Evolutionary conservation across 352 stramenopile genomes (phyloP), one percentile per base, ranked within the genome.

Genomic region (Phytophthora ramorum): DNA sequence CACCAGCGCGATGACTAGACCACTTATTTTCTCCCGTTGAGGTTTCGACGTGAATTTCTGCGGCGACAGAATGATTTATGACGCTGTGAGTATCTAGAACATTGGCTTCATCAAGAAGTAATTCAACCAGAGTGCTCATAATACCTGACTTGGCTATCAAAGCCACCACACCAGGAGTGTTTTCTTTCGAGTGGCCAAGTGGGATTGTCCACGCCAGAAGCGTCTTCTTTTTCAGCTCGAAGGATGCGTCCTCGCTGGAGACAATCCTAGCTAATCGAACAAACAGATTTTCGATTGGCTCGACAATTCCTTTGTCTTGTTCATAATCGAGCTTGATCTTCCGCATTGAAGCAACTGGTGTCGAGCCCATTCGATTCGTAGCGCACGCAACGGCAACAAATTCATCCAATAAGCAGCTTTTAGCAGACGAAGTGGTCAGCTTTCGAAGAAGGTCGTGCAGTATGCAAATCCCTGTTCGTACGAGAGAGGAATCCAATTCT

Each of bases 381-480:
- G 8, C 20, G 14, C 63, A 67, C 20, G 12, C 48, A 35, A 58
- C 43, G 53, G 35, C 16, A 28, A 71, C 58, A 50, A 87, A 66
- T 26, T 83, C 74, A 14, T 62, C 34, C 6, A 89, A 35, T 43
- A 89, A 59, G 40, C 64, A 78, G 35, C 65, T 72, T 55, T 84
- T 79, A 20, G 68, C 47, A 0, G 76, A 80, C 2, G 69, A 80
- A 34, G 76, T 81, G 1, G 76, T 86, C 3, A 89, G 50, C 28
- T 87, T 87, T 13, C 78, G 65, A 26, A 89, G 69, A 7, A 85
- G 58, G 32, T 89, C 80, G 48, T 89, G 80, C 7, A 83, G 38
- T 51, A 86, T 66, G 17, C 73, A 80, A 7, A 89, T 46, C 0
- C 76, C 78, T 5, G 71, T 72, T 32, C 66, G 62, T 24, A 62